phyloP scores from a whole-genome alignment of 2,329 filamentous ascomycete species.

The Paecilomyces sp. region DNA sequence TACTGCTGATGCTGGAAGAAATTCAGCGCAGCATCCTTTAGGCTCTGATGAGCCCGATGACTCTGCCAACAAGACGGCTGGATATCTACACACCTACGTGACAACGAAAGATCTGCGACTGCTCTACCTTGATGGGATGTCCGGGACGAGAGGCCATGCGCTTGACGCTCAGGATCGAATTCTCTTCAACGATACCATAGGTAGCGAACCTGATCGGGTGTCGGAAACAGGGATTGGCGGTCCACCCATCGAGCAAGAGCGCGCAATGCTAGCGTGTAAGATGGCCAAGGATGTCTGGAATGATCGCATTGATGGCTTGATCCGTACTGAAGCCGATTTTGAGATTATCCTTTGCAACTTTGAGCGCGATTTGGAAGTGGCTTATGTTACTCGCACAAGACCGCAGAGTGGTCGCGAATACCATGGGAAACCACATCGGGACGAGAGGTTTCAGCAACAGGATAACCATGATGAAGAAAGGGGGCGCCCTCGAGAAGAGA shows the following conservation, averaged over 20 bases:
- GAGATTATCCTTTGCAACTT: constrained; percentile 64
- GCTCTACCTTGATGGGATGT: constrained; percentile 64
- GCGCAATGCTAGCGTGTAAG: constrained; percentile 50
- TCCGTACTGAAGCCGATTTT: constrained; percentile 62
- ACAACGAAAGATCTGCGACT: constrained; percentile 45
- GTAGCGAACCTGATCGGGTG: neutral
- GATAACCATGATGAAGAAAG: neutral
- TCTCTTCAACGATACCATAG: constrained; percentile 37
- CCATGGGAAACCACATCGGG: neutral
- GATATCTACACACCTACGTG: no score
- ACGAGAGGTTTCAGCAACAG: no score
- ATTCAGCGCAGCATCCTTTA: neutral
- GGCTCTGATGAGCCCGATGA: neutral
- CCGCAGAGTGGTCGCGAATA: neutral
- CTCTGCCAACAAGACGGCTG: no score
- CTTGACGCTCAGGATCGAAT: constrained; percentile 59
- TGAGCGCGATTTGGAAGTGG: constrained; percentile 25
- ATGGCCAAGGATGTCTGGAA: constrained; percentile 44
- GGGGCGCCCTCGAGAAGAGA: neutral
- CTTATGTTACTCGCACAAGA: constrained; percentile 17
- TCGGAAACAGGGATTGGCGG: neutral
- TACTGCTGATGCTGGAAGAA: no score
- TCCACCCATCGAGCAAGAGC: constrained; percentile 40
- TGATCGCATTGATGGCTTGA: constrained; percentile 49
- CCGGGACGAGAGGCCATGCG: constrained; percentile 55